Conservation (phyloP, 257 asterid species). For the Asclepias syriaca region DNA sequence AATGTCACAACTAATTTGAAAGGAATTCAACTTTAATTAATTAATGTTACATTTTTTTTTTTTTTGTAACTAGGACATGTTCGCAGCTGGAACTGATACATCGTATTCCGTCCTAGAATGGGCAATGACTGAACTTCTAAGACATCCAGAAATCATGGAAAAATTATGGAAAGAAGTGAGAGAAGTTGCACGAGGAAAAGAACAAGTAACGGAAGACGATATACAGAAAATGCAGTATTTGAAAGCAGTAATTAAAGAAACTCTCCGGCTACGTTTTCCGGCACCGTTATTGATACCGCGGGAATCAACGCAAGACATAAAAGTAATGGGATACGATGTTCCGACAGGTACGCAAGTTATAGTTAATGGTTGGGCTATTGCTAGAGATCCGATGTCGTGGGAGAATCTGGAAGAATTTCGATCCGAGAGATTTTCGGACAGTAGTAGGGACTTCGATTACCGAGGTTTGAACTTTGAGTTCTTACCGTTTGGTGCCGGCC, state of each 20-base stretch:
- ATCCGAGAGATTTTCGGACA: conserved; percentile 9
- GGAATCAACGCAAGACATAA: neutral
- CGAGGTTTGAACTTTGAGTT: neutral
- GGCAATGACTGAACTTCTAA: conserved; percentile 37
- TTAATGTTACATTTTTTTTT: too few relatives aligned
- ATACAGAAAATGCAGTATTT: neutral
- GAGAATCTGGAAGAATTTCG: neutral
- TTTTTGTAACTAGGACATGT: conserved; percentile 26
- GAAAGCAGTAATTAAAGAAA: conserved; percentile 9
- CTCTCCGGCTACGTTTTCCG: neutral
- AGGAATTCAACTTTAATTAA: too few relatives aligned
- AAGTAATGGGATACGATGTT: neutral
- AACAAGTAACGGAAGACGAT: neutral
- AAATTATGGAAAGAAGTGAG: conserved; percentile 30
- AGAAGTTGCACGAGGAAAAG: conserved; percentile 8
- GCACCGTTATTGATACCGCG: neutral
- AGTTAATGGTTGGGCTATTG: neutral
- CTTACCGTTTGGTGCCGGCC: neutral
- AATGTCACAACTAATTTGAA: too few relatives aligned
- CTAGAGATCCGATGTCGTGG: neutral
- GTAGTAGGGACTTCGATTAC: neutral
- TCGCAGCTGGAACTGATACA: conserved; percentile 50
- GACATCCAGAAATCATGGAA: neutral
- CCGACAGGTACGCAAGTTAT: neutral
- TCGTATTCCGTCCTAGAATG: conserved; percentile 31